Evolutionary conservation across 2,329 filamentous ascomycete species (phyloP), one percentile per base, ranked within the genome.

Genomic region (Beauveria caledonica): DNA sequence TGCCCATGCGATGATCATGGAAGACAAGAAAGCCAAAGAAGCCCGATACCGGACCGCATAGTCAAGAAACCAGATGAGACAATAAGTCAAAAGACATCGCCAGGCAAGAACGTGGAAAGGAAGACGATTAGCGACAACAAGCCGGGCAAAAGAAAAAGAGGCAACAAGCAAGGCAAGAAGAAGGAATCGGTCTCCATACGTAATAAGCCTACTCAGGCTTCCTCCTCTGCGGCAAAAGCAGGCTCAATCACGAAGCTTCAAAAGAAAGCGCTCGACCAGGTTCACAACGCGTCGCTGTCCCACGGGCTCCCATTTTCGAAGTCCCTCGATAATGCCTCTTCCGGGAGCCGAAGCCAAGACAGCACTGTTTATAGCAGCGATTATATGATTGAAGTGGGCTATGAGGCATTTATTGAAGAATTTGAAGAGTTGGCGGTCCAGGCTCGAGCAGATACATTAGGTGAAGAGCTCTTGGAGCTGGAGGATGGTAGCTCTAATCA

Each of bases 391-490:
- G 56, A 59, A n/a, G 11, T 44, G 9, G 56, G 56, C 5, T 59
- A 59, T 25, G 17, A 44, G 5, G 25, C 23, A 1, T 52, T 33
- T 19, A 21, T 52, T 44, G 48, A 36, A 1, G 56, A 45, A 11
- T 51, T 59, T 13, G 46, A 59, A 6, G 25, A 33, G 25, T 9
- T 59, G 56, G 56, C 39, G 3, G 10, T 17, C 70, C 70, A 1
- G 75, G 79, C 15, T 72, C 76, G 57, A 85, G 81, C 21, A 84
- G 81, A 6, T 88, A 82, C n/a, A 25, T 19, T 23, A 29, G 1
- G 4, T 13, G 23, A 33, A 17, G 3, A 23, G 19, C 11, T 39
- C 6, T n/a, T 39, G n/a, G n/a, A 39, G 11, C 21, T 39, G 29
- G 49, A 17, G 10, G 7, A n/a, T 6, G 21, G 3, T 17, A 33